Base-by-base conservation (phyloP, 345 rosid species). In the Brassica nigra region DNA sequence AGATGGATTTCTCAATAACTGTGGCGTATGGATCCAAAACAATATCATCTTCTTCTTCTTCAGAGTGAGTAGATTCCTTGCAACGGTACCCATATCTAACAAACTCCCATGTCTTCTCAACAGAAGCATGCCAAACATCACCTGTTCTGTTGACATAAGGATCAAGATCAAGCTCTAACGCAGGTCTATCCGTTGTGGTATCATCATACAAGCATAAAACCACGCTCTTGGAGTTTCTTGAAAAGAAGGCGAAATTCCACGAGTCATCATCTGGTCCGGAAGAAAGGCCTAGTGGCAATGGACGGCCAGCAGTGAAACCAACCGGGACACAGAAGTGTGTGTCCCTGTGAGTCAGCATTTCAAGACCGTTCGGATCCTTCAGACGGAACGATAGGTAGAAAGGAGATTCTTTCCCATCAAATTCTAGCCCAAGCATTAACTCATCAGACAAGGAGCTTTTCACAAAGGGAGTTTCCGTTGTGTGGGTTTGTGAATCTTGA, bases 161-260 rank as follows among this genome's bases (percentile, higher is more conserved):
- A 82, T 95, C 95, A 6, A 95, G 96, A 86, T 93, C 97, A 79
- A 93, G 91, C 90, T 91, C 96, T 74, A 95, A 75, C 70, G 94
- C 88, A 62, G 99, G 98, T 68, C 73, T 81, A 28, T 85, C 89
- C 1, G 84, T 74, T 71, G 79, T 62, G n/a, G 29, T 59, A 28
- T 91, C 94, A 82, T 86, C 85, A 73, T 85, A 88, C 78, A 95
- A 83, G 81, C 99, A 93, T 37, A 95, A 81, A 78, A 89, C 88
- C 62, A 91, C 84, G 14, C 84, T 78, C 58, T 66, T 78, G 3
- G 92, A 85, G 73, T 73, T 81, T 79, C 92, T 91, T 55, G 98
- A 90, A 85, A 87, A 87, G 66, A 89, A 74, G 0, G 98, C 86
- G 76, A 93, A 90, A 84, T 93, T 93, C 89, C 89, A 83, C 1